Evolutionary conservation across 306 rosid species (phyloP).

Genomic region (Erythrophleum fordii): DNA sequence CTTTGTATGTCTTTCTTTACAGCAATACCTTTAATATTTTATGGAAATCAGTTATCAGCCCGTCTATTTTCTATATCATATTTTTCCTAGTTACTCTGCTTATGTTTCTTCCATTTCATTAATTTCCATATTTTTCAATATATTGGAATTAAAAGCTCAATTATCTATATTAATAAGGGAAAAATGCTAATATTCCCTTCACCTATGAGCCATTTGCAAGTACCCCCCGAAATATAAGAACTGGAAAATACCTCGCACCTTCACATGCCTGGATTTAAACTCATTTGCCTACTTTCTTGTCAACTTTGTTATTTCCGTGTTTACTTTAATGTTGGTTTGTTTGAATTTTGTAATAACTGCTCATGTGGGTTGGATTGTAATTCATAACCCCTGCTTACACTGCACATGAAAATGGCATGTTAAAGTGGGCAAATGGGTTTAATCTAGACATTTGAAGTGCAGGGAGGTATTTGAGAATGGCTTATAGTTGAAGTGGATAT

Average conservation of each 20-base stretch:
- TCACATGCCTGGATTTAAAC: background rate
- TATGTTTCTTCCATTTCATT: background rate
- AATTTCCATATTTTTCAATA: background rate
- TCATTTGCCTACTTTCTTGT: background rate
- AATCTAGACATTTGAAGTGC: background rate
- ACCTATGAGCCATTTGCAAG: background rate
- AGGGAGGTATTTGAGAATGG: background rate
- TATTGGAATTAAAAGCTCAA: background rate
- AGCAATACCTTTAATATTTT: constrained; percentile 18
- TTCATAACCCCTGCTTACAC: background rate
- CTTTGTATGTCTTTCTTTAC: constrained; percentile 13
- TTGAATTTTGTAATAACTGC: background rate
- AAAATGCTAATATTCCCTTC: background rate
- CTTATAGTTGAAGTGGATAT: background rate
- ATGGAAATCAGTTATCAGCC: constrained; percentile 19
- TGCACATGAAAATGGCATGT: background rate
- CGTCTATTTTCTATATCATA: background rate
- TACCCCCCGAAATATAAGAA: background rate
- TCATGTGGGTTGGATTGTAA: background rate
- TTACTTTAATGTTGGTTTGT: background rate
- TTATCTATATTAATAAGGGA: background rate
- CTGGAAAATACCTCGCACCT: background rate
- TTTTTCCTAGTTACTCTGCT: background rate
- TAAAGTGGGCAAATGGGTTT: background rate
- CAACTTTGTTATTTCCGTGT: background rate